These are phyloP conservation scores for Suillus spraguei DNA, from an alignment of 768 basidiomycete species.

Conservation along the genomic window DNA sequence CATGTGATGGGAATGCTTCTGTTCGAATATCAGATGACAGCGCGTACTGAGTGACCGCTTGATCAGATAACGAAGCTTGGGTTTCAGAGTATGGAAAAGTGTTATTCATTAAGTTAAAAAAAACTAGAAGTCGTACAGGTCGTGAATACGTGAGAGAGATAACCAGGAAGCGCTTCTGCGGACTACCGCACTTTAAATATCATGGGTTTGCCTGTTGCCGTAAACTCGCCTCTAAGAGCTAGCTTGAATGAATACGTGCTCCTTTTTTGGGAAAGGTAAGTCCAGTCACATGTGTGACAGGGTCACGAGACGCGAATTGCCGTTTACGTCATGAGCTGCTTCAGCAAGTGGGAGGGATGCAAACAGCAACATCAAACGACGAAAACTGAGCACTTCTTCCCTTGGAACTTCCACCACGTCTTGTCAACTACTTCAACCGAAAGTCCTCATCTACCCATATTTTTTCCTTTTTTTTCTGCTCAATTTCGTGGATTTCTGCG, in stretches of 20 bases:
- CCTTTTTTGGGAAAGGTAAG: constrained; percentile 22
- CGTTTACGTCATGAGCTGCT: constrained; percentile 20
- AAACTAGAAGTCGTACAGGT: constrained; percentile 11
- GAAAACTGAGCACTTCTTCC: constrained; percentile 34
- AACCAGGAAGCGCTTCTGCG: background rate
- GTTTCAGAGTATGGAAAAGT: constrained; percentile 17
- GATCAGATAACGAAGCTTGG: constrained; percentile 12
- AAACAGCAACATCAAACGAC: constrained; percentile 20
- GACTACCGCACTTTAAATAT: constrained; percentile 21
- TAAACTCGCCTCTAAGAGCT: constrained; percentile 18
- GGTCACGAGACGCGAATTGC: constrained; percentile 29
- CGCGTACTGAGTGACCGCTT: constrained; percentile 8
- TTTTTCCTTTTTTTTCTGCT: constrained; percentile 16
- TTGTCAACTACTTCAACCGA: constrained; percentile 16
- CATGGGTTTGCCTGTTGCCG: constrained; percentile 20
- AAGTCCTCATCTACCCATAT: background rate
- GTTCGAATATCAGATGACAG: background rate
- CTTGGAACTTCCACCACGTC: constrained; percentile 37
- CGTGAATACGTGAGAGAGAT: constrained; percentile 19
- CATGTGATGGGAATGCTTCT: constrained; percentile 7
- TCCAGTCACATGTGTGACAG: constrained; percentile 15
- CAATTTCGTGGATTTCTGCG: constrained; percentile 2
- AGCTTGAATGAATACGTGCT: constrained; percentile 14
- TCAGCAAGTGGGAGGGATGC: constrained; percentile 24
- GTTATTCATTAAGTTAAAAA: constrained; percentile 24